Base-by-base conservation (phyloP, 2,329 filamentous ascomycete genomes). In the Aspergillus sp. region DNA sequence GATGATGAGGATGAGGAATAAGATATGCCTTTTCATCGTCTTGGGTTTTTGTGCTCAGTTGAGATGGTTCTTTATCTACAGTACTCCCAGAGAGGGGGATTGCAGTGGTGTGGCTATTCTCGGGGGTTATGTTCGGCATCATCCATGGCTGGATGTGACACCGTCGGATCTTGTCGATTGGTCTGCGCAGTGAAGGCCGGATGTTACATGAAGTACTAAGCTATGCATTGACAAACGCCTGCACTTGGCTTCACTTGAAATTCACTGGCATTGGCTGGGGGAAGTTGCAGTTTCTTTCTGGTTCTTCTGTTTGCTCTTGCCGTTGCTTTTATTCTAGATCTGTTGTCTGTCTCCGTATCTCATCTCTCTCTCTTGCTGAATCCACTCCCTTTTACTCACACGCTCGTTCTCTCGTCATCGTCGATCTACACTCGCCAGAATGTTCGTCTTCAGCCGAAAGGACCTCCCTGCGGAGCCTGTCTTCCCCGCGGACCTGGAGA, bases 381-480 rank as follows among this genome's bases (percentile, higher is more conserved):
- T n/a, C 9, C n/a, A 6, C 23, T 17, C 23, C 1, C 28, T 17
- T 5, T n/a, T 47, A 21, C 17, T 28, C 23, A 13, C n/a, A 2
- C 19, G 5, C 39, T 17, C 21, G 2, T n/a, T 55, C 23, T 15
- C 8, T 17, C 39, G 4, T n/a, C 32, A 39, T 19, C 7, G 45
- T 50, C 28, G 13, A 47, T 19, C 51, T 53, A 30, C 23, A 10
- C 19, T 41, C 25, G 30, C 36, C 68, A 80, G 55, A 41, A 95
- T 97, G 92, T 97, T 95, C 72, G 86, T 89, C 54, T 89, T 90
- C 58, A 81, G 82, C 41, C 86, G 86, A 78, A 82, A 84, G 8
- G 84, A 86, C 66, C 85, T 96, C 3, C 90, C 91, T n/a, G 74
- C 80, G 56, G 91, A 97, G 70, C 84, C 86, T 0, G 72, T 80